A percentile compares a stretch with the other conserved stretches of the same genome.
Conservation (phyloP, 495 filamentous ascomycete species). For the Neurospora tetraspora region DNA sequence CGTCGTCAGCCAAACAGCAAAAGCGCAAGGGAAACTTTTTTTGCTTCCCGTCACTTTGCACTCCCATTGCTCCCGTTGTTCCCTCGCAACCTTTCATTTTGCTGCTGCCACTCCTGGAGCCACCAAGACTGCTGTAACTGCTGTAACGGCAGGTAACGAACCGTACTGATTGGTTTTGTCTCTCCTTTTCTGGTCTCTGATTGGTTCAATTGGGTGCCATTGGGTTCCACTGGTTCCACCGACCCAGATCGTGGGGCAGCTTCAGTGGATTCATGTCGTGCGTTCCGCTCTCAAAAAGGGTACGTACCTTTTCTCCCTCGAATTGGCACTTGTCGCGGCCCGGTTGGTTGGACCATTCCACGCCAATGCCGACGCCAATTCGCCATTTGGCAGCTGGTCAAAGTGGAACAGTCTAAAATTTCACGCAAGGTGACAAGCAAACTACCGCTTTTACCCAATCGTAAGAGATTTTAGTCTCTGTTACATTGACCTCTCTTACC, state of each 20-base stretch:
- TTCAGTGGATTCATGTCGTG: not conserved
- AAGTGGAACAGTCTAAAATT: not conserved
- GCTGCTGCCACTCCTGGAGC: not conserved
- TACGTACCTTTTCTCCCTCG: not conserved
- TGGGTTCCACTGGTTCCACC: constrained; percentile 4
- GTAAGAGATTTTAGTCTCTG: too few relatives aligned
- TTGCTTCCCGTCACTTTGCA: not conserved
- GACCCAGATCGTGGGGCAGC: constrained; percentile 13
- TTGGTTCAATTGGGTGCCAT: not conserved
- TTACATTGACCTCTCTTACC: too few relatives aligned
- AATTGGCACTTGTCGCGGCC: not conserved
- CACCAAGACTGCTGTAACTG: not conserved
- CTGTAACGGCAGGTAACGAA: not conserved
- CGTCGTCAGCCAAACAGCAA: not conserved
- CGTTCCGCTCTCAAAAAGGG: not conserved
- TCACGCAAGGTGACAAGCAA: not conserved
- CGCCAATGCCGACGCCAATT: not conserved
- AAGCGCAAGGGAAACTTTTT: not conserved
- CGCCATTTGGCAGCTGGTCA: not conserved
- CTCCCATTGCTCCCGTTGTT: not conserved
- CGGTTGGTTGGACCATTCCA: not conserved
- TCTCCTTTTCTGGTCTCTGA: not conserved
- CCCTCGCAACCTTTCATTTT: not conserved
- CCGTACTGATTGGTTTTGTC: not conserved
- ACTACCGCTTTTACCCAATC: too few relatives aligned